These are phyloP conservation scores for Aspergillus avenaceus DNA, from an alignment of 495 filamentous ascomycete species.

Conservation along the genomic window DNA sequence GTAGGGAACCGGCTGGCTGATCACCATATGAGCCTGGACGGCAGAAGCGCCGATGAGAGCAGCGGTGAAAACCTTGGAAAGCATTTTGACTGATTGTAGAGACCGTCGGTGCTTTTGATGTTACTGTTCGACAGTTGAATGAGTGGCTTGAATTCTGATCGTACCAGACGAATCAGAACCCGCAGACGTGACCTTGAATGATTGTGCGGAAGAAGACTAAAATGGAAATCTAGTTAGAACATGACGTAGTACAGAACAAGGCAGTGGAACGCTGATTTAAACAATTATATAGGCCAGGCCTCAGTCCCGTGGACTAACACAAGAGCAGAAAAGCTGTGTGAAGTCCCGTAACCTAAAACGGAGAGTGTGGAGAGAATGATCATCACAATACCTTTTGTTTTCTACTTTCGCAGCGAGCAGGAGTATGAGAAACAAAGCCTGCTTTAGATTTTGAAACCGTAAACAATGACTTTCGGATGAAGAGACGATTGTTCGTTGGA, in stretches of 20 bases:
- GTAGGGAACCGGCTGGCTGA: conserved; percentile 67
- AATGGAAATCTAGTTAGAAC: not conserved
- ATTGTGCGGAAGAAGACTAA: conserved; percentile 3
- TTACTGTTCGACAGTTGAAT: conserved; percentile 24
- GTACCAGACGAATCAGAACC: conserved; percentile 42
- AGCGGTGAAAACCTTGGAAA: conserved; percentile 30
- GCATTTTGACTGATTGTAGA: conserved; percentile 32
- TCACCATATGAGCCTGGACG: conserved; percentile 61
- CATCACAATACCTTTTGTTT: conserved; percentile 17
- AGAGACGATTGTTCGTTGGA: not conserved
- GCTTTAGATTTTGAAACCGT: not conserved
- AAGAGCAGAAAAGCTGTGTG: not conserved
- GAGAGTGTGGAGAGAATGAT: not conserved
- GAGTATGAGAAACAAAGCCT: not conserved
- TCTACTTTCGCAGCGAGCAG: no score
- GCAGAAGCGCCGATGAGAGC: conserved; percentile 47
- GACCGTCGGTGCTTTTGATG: conserved; percentile 10
- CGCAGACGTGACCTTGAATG: not conserved
- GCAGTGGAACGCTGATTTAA: no score
- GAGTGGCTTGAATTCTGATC: conserved; percentile 23
- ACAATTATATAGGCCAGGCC: not conserved
- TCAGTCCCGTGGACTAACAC: not conserved
- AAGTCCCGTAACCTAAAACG: not conserved
- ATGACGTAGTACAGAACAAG: not conserved
- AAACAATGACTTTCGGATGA: not conserved